Base-by-base conservation (phyloP, 768 basidiomycete genomes). In the Lactifluus piperatus region DNA sequence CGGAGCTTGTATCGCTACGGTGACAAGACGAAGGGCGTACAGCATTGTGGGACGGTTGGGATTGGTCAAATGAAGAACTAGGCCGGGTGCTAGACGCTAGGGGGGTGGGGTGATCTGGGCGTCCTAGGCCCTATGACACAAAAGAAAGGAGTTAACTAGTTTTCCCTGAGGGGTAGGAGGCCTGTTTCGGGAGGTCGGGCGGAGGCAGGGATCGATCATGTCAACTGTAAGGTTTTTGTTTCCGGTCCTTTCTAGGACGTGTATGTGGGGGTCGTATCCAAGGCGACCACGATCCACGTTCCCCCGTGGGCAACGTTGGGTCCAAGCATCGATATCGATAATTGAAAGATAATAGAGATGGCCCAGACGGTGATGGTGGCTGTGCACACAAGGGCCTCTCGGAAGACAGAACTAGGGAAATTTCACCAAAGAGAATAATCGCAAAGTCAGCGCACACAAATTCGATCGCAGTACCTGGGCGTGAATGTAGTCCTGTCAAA, bases 201-300 rank as follows among this genome's bases (percentile, higher is more conserved):
- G 37, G 49, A 22, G 34, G 34, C 10, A 60, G 32, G 43, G 49
- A 60, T 39, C 48, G 54, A 60, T 60, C 59, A 37, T 50, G 39
- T 34, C 47, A 44, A 54, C 45, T 47, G 45, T 54, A 60, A 54
- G 52, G 52, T 51, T 60, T 60, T 60, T 60, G 59, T 56, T 51
- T 60, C 59, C 59, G 54, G 48, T 5, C 48, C 41, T n/a, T 50
- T 24, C 37, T 8, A n/a, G 48, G 5, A 16, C 5, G 27, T 18
- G 11, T 45, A 50, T 36, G 54, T 27, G 48, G 39, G 39, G 48
- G 30, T 18, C n/a, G 59, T 60, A 60, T 60, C 59, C 59, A 60
- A 60, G 59, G 59, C 59, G 59, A 60, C 59, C 47, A 50, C 48
- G 46, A 29, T 50, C 36, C 59, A 56, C 49, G 54, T 51, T 56